phyloP scores from a whole-genome alignment of 306 rosid genomes.

The Parietaria judaica region DNA sequence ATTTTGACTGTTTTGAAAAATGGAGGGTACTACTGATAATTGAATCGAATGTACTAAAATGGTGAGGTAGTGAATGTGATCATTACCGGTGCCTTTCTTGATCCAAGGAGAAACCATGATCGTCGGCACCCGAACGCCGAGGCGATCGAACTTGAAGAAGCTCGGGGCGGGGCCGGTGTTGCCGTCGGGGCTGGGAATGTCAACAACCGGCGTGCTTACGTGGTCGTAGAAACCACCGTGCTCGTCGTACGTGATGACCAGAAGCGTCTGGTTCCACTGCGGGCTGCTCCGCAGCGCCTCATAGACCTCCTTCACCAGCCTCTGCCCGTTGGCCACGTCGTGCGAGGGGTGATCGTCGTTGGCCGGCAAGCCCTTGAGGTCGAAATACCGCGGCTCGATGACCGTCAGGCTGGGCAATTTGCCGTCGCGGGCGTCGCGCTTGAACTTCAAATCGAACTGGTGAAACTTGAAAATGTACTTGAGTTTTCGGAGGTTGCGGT shows the following conservation, averaged over 20 bases:
- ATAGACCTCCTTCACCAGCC: constrained; percentile 83
- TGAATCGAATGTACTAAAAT: too few species aligned
- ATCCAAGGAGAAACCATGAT: constrained; percentile 99
- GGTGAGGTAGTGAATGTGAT: not conserved
- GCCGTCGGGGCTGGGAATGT: constrained; percentile 92
- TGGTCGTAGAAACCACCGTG: constrained; percentile 97
- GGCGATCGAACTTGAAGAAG: constrained; percentile 95
- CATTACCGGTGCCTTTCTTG: constrained; percentile 85
- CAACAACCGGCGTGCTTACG: constrained; percentile 73
- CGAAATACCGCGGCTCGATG: constrained; percentile 91
- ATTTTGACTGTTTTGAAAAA: too few species aligned
- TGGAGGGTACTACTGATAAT: too few species aligned
- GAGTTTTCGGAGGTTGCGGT: constrained; percentile 79
- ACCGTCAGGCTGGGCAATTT: constrained; percentile 80
- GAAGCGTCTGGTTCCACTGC: constrained; percentile 89
- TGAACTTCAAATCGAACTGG: constrained; percentile 66
- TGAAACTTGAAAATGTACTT: constrained; percentile 76
- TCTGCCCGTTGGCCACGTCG: constrained; percentile 97
- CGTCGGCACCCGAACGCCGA: constrained; percentile 94
- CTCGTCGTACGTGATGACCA: constrained; percentile 86
- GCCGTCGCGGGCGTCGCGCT: constrained; percentile 70
- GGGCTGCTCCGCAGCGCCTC: constrained; percentile 88
- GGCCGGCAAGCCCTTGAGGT: constrained; percentile 61
- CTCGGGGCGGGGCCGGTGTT: constrained; percentile 94
- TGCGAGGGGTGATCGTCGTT: constrained; percentile 98